Conservation (phyloP, 192 early-diverging fungal genomes). For the Entophlyctis luteolus region DNA sequence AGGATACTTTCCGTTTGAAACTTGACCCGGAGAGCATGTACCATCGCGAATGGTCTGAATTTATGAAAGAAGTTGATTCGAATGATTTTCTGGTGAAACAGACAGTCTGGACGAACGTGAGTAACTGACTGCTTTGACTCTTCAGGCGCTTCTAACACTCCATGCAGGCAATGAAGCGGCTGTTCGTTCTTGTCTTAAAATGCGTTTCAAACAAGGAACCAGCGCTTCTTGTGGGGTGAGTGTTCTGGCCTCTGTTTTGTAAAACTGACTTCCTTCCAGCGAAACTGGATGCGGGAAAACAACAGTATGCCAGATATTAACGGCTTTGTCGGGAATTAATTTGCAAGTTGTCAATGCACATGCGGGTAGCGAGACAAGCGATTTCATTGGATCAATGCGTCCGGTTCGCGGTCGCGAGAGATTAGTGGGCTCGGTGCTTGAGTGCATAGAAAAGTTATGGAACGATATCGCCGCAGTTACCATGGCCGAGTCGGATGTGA, state of each 20-base stretch:
- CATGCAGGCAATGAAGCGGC: conserved; percentile 71
- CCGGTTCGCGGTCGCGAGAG: conserved; percentile 75
- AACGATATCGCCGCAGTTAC: conserved; percentile 1
- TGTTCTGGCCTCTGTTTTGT: background rate
- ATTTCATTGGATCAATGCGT: conserved; percentile 90
- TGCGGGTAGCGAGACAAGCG: conserved; percentile 90
- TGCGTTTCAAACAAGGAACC: conserved; percentile 83
- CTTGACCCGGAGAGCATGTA: conserved; percentile 63
- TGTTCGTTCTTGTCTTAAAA: conserved; percentile 79
- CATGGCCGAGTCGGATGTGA: background rate
- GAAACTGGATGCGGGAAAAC: conserved; percentile 99
- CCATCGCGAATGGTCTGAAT: conserved; percentile 48
- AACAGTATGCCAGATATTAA: conserved; percentile 91
- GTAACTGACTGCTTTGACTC: background rate
- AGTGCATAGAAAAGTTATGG: conserved; percentile 36
- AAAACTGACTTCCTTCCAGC: background rate
- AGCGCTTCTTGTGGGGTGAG: conserved; percentile 79
- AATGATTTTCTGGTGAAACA: conserved; percentile 26
- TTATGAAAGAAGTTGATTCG: conserved; percentile 7
- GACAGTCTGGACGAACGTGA: conserved; percentile 83
- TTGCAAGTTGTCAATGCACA: conserved; percentile 94
- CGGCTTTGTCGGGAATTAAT: conserved; percentile 55
- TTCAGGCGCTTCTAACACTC: background rate
- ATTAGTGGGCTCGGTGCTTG: conserved; percentile 48
- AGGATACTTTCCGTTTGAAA: conserved; percentile 72